These are phyloP conservation scores for Aspergillus leporis DNA, from an alignment of 495 filamentous ascomycete genomes.

Conservation along the genomic window DNA sequence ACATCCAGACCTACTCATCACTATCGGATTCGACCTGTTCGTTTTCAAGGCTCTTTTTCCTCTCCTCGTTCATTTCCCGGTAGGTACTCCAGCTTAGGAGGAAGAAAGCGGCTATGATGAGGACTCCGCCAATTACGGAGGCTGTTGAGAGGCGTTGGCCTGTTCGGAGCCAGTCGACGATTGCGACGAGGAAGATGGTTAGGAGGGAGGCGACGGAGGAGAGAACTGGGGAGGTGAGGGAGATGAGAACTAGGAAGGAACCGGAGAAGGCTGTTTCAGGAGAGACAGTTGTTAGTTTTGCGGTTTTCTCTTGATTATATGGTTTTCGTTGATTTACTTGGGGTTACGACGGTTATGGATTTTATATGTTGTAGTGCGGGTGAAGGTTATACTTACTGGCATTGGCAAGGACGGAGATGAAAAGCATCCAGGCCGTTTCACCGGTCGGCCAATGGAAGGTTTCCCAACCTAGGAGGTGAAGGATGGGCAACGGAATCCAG, in stretches of 20 bases:
- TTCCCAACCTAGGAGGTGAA: slow-evolving; percentile 78
- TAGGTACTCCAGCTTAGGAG: slow-evolving; percentile 90
- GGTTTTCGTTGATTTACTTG: not conserved
- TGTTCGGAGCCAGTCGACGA: slow-evolving; percentile 84
- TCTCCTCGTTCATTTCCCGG: slow-evolving; percentile 86
- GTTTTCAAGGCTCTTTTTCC: slow-evolving; percentile 53
- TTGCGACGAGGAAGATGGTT: slow-evolving; percentile 93
- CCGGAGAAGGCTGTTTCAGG: slow-evolving; percentile 69
- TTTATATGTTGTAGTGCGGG: not conserved
- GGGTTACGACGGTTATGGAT: not conserved
- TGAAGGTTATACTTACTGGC: slow-evolving; percentile 55
- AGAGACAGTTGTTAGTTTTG: slow-evolving; percentile 15
- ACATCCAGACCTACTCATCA: slow-evolving; percentile 22
- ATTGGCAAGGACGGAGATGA: slow-evolving; percentile 80
- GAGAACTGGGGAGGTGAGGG: slow-evolving; percentile 86
- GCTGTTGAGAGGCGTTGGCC: slow-evolving; percentile 71
- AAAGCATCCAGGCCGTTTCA: slow-evolving; percentile 73
- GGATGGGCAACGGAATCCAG: slow-evolving; percentile 87
- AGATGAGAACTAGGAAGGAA: slow-evolving; percentile 90
- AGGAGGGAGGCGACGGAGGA: slow-evolving; percentile 88
- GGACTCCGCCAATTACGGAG: slow-evolving; percentile 74
- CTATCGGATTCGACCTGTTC: slow-evolving; percentile 44
- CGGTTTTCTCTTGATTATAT: not conserved
- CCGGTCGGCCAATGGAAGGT: slow-evolving; percentile 78
- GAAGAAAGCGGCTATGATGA: slow-evolving; percentile 85